phyloP scores from a whole-genome alignment of 768 basidiomycete species.

The Infundibulicybe gibba region DNA sequence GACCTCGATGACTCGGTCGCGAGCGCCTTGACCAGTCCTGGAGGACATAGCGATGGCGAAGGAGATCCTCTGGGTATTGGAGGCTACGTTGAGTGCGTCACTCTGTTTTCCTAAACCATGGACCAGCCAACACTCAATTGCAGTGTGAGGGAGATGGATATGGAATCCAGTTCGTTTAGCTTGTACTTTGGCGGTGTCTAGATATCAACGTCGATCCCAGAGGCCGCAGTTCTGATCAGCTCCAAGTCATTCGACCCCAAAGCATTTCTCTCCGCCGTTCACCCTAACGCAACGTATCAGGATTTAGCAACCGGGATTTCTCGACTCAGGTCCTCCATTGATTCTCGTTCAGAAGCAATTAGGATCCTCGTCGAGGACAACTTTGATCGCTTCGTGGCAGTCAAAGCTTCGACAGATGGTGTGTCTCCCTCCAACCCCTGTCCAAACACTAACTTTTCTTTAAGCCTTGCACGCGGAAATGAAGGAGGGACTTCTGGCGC shows the following conservation, averaged over 20 bases:
- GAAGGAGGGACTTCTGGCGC: slow-evolving; percentile 81
- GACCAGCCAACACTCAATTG: slow-evolving; percentile 6
- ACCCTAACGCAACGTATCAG: slow-evolving; percentile 94
- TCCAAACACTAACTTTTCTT: slow-evolving; percentile 4
- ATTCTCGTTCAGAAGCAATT: slow-evolving; percentile 91
- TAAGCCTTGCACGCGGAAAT: slow-evolving; percentile 88
- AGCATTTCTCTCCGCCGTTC: slow-evolving; percentile 83
- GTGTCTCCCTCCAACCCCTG: slow-evolving; percentile 11
- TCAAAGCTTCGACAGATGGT: slow-evolving; percentile 97
- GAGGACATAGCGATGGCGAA: slow-evolving; percentile 49
- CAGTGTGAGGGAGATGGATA: slow-evolving; percentile 66
- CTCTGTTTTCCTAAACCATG: background rate
- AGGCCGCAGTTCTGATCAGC: slow-evolving; percentile 77
- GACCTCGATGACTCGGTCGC: slow-evolving; percentile 77
- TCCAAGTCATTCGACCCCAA: slow-evolving; percentile 98
- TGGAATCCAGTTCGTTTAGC: slow-evolving; percentile 66
- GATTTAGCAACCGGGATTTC: slow-evolving; percentile 79
- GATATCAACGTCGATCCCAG: slow-evolving; percentile 28
- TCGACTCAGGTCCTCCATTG: slow-evolving; percentile 74
- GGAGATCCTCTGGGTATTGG: slow-evolving; percentile 83
- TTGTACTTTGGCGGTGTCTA: background rate
- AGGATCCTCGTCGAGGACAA: slow-evolving; percentile 95
- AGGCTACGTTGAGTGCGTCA: slow-evolving; percentile 49
- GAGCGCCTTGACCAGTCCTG: slow-evolving; percentile 57
- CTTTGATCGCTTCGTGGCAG: slow-evolving; percentile 96